These are phyloP conservation scores for Gossypium rotundifolium DNA, from an alignment of 345 rosid species.

Conservation along the genomic window DNA sequence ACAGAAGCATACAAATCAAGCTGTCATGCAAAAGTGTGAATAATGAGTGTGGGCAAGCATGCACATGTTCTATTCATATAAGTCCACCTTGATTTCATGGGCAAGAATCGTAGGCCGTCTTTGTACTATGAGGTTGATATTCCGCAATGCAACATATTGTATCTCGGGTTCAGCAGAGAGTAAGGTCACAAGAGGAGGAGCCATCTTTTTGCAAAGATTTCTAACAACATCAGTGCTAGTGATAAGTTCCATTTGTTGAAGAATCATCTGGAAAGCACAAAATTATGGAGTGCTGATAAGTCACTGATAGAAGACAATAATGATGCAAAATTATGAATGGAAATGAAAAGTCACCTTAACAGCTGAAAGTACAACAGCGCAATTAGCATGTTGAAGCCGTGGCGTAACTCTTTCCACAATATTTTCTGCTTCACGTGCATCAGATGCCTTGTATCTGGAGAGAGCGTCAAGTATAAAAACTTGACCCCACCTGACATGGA, in stretches of 20 bases:
- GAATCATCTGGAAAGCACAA: conserved; percentile 66
- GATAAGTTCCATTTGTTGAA: conserved; percentile 98
- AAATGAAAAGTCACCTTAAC: conserved; percentile 58
- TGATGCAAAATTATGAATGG: conserved; percentile 11
- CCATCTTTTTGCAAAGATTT: conserved; percentile 99
- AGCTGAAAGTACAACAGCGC: conserved; percentile 98
- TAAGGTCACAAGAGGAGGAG: conserved; percentile 98
- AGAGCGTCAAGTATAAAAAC: conserved; percentile 97
- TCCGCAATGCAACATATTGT: conserved; percentile 96
- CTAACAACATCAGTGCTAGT: conserved; percentile 95
- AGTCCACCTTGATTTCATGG: conserved; percentile 91
- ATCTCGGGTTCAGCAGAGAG: conserved; percentile 99
- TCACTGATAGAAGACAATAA: conserved; percentile 11
- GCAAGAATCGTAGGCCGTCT: conserved; percentile 97
- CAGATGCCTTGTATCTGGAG: conserved; percentile 90
- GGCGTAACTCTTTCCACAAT: conserved; percentile 99
- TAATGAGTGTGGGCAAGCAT: conserved; percentile 11
- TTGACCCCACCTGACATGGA: conserved; percentile 89
- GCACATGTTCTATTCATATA: background rate
- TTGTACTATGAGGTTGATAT: conserved; percentile 95
- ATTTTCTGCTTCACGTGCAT: conserved; percentile 99
- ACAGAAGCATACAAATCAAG: conserved; percentile 5
- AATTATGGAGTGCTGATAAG: conserved; percentile 2
- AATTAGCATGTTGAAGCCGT: conserved; percentile 95
- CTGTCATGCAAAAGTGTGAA: background rate